Conservation (phyloP, 305 asterid species). For the Fraxinus sp. region DNA sequence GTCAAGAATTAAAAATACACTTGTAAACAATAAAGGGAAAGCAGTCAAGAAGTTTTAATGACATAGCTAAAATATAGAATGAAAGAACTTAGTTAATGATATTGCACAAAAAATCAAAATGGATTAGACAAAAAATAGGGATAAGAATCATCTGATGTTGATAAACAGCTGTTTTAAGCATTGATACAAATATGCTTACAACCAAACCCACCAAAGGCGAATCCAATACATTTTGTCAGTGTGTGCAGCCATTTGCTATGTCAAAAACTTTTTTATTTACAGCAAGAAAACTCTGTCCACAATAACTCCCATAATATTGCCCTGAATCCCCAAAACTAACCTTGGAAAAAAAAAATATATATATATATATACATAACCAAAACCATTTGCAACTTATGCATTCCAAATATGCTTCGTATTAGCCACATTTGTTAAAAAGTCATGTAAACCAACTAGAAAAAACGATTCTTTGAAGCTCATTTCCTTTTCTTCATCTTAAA, state of each 20-base stretch:
- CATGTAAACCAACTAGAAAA: neutral
- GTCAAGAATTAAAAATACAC: constrained; percentile 13
- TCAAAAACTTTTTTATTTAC: constrained; percentile 6
- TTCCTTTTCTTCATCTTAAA: neutral
- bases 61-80: neutral
- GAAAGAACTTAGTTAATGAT: neutral
- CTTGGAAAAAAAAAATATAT: neutral
- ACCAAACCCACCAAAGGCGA: neutral
- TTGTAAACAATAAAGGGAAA: neutral
- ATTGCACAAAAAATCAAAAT: neutral
- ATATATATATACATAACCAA: neutral
- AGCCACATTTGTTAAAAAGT: neutral
- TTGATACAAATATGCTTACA: neutral
- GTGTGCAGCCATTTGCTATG: constrained; percentile 1
- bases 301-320: neutral
- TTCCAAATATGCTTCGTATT: neutral
- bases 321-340: neutral
- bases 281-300: neutral
- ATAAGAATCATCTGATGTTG: neutral
- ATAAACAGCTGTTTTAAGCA: neutral
- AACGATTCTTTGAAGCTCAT: constrained; percentile 12
- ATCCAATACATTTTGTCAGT: neutral
- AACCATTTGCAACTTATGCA: neutral
- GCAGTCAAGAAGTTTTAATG: neutral
- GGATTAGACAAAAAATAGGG: neutral